Evolutionary conservation across 2,329 filamentous ascomycete genomes (phyloP).

Genomic region (Monosporascus sp.): DNA sequence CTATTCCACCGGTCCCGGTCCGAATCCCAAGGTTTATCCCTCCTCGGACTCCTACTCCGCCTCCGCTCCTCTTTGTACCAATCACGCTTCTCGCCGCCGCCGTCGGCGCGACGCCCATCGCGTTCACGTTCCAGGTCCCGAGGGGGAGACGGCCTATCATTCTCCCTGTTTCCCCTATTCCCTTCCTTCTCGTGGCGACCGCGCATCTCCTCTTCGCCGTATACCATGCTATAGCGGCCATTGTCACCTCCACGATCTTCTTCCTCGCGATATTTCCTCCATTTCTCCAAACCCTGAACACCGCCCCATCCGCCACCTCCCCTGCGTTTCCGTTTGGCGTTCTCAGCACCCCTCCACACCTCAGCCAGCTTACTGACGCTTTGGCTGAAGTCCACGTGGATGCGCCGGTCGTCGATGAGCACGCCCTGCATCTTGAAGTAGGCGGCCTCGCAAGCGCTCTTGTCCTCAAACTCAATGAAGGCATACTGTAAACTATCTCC

Average conservation of each 20-base stretch:
- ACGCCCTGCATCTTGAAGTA: slow-evolving; percentile 99
- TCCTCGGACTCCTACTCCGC: slow-evolving; percentile 27
- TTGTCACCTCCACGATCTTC: slow-evolving; percentile 36
- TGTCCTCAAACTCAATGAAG: slow-evolving; percentile 94
- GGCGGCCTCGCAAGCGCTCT: slow-evolving; percentile 86
- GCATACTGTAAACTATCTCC: slow-evolving; percentile 95
- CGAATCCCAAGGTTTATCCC: slow-evolving; percentile 10
- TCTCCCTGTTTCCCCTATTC: slow-evolving; percentile 21
- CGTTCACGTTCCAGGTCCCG: slow-evolving; percentile 8
- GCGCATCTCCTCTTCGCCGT: slow-evolving; percentile 66
- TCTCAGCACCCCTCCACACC: slow-evolving; percentile 80
- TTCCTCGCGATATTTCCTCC: slow-evolving; percentile 78
- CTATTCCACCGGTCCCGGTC: slow-evolving; percentile 1
- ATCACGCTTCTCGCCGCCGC: slow-evolving; percentile 12
- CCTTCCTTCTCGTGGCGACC: slow-evolving; percentile 40
- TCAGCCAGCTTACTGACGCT: slow-evolving; percentile 85
- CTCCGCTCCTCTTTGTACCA: slow-evolving; percentile 24
- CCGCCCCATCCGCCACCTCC: slow-evolving; percentile 80
- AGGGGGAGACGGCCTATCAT: slow-evolving; percentile 15
- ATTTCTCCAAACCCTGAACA: slow-evolving; percentile 80
- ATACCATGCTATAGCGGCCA: slow-evolving; percentile 70
- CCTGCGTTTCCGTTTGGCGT: slow-evolving; percentile 61
- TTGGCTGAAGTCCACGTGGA: slow-evolving; percentile 98
- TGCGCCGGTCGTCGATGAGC: slow-evolving; percentile 92
- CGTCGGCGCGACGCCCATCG: slow-evolving; percentile 15